phyloP scores from a whole-genome alignment of 23 red algal genomes.

The Gracilariopsis chorda region DNA sequence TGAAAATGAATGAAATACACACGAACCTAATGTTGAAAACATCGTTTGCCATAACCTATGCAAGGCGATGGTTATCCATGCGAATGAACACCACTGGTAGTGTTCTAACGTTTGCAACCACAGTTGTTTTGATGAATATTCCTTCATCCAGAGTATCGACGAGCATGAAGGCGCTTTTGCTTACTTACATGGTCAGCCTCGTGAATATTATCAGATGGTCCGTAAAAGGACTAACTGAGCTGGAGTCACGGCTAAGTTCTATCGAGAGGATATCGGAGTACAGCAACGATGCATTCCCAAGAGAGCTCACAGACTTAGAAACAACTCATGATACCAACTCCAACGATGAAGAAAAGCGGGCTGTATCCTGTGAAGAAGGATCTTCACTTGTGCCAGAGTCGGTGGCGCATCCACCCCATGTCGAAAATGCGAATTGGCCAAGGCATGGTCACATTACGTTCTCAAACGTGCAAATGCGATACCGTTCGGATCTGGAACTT shows the following conservation, averaged over 20 bases:
- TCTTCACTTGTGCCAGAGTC: background rate
- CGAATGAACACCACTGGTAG: slow-evolving; percentile 41
- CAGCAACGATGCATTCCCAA: slow-evolving; percentile 9
- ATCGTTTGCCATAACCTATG: background rate
- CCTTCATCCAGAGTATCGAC: slow-evolving; percentile 2
- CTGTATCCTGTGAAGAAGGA: background rate
- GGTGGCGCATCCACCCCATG: background rate
- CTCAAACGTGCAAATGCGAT: slow-evolving; percentile 72
- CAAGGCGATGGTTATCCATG: slow-evolving; percentile 52
- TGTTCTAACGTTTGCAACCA: background rate
- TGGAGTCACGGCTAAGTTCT: background rate
- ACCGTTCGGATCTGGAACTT: slow-evolving; percentile 83
- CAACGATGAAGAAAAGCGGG: slow-evolving; percentile 27
- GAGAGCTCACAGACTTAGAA: slow-evolving; percentile 69
- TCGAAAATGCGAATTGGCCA: slow-evolving; percentile 52
- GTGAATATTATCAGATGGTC: slow-evolving; percentile 57
- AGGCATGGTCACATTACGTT: slow-evolving; percentile 57
- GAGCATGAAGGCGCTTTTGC: slow-evolving; percentile 68
- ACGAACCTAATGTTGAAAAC: slow-evolving; percentile 20
- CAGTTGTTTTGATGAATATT: slow-evolving; percentile 1
- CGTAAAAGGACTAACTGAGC: background rate
- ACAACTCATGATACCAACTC: slow-evolving; percentile 51
- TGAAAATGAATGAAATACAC: background rate
- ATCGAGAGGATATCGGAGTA: background rate
- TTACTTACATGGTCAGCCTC: slow-evolving; percentile 55